Evolutionary conservation across 2,329 filamentous ascomycete genomes (phyloP), one percentile per base, ranked within the genome.

Genomic region (Claviceps sp.): DNA sequence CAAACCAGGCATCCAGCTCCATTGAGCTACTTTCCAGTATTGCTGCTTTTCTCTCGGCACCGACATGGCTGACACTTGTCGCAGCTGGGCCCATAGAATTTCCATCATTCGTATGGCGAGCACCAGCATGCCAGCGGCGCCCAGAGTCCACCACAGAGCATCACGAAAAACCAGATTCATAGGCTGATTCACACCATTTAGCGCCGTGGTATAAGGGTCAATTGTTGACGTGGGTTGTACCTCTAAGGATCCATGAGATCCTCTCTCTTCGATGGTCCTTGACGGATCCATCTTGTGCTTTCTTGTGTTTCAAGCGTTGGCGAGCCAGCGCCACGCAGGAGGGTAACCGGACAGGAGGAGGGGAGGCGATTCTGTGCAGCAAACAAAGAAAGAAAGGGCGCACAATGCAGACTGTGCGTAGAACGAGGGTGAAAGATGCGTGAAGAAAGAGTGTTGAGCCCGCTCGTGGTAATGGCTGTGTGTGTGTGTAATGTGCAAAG

Each of bases 181-280:
- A 1, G 67, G 58, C 61, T 82, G 79, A 59, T 81, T 76, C 56
- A 84, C 80, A 51, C 81, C 81, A 59, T 75, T 76, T 55, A 84
- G 72, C 47, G 70, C 71, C 37, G 73, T 74, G 58, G 74, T 71
- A 62, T 73, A 84, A 18, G 76, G 74, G 14, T 74, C 71, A 54
- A 82, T 76, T 20, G 76, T 78, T 20, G 72, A 68, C 43, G 66
- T 70, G 22, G 72, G 62, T 47, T 65, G 61, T 56, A 63, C 60
- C 54, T 62, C 61, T 54, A 59, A 48, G 24, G 62, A 55, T 38
- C 58, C 61, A 42, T 60, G 58, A 14, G 60, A 56, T 51, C 58
- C 63, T 54, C 64, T 61, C 50, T 55, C 51, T 50, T 65, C 54
- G 50, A 69, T 57, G 20, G 64, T 67, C 47, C 63, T 60, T 22